Conservation (phyloP, 2,329 filamentous ascomycete genomes). For the Penicillium paneum region DNA sequence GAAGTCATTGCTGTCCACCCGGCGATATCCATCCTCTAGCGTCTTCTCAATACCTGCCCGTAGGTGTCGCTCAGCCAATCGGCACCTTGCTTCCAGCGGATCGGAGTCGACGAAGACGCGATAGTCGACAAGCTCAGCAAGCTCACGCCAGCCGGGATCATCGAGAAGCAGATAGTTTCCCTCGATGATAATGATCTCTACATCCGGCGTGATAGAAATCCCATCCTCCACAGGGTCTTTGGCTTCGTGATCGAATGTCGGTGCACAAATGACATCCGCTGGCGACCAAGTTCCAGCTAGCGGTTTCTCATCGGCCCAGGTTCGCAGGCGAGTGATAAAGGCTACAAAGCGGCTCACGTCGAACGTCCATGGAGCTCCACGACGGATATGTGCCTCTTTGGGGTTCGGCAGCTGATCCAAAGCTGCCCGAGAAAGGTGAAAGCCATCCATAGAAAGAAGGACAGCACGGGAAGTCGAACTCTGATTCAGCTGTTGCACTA, state of each 20-base stretch:
- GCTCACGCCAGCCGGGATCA: constrained; percentile 32
- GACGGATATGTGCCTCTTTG: constrained; percentile 33
- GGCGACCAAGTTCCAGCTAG: constrained; percentile 6
- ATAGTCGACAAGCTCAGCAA: constrained; percentile 40
- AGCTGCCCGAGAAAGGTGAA: constrained; percentile 31
- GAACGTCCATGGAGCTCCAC: constrained; percentile 41
- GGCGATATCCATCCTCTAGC: constrained; percentile 33
- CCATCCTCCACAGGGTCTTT: constrained; percentile 35
- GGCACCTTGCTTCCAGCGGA: constrained; percentile 32
- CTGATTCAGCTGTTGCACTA: constrained; percentile 28
- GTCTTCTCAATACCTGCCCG: constrained; percentile 42
- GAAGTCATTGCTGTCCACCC: constrained; percentile 42
- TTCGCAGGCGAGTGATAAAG: constrained; percentile 27
- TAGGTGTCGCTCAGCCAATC: constrained; percentile 43
- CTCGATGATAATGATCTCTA: constrained; percentile 20
- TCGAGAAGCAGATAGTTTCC: constrained; percentile 28
- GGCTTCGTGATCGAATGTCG: constrained; percentile 36
- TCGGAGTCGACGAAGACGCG: constrained; percentile 44
- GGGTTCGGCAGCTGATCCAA: constrained; percentile 34
- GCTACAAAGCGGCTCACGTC: constrained; percentile 29
- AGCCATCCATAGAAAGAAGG: constrained; percentile 40
- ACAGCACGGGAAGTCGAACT: constrained; percentile 10
- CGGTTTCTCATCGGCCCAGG: constrained; percentile 23
- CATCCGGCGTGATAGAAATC: constrained; percentile 24
- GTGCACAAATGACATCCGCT: constrained; percentile 24